Evolutionary conservation across 2,329 filamentous ascomycete species (phyloP).

Genomic region (Diaporthe sp.): DNA sequence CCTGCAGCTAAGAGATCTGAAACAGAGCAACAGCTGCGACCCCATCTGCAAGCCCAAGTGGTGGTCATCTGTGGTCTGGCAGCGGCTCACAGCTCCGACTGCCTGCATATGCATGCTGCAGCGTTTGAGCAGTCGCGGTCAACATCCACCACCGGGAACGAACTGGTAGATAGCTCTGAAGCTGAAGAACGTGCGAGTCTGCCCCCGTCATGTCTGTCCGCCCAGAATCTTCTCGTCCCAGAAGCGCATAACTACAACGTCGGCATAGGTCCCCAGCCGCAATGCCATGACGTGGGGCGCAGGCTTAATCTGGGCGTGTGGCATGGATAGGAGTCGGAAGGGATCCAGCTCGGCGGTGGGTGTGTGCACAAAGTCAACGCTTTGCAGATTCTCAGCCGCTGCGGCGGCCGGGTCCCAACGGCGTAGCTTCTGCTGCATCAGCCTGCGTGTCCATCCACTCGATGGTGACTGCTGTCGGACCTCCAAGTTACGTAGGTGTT

Average conservation of each 20-base stretch:
- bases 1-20: constrained; percentile 27
- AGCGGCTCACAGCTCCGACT: constrained; percentile 12
- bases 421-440: not conserved
- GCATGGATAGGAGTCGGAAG: constrained; percentile 1
- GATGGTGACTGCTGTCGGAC: not conserved
- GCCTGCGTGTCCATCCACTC: not conserved
- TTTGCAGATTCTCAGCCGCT: not conserved
- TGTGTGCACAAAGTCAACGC: not conserved
- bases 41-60: not conserved
- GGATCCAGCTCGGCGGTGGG: not conserved
- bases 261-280: not conserved
- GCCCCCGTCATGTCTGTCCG: not conserved
- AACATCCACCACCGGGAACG: not conserved
- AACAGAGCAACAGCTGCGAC: constrained; percentile 16
- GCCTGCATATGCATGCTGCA: not conserved
- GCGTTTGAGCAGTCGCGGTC: not conserved
- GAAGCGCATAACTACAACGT: not conserved
- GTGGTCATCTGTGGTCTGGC: not conserved
- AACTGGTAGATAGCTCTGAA: not conserved
- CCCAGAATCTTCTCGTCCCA: not conserved
- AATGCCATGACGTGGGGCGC: constrained; percentile 15
- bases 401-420: not conserved
- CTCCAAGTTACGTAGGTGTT: not conserved
- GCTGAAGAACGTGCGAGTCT: not conserved
- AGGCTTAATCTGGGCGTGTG: not conserved